Conservation (phyloP, 1,284 basidiomycete genomes). For the Ustilago crameri region DNA sequence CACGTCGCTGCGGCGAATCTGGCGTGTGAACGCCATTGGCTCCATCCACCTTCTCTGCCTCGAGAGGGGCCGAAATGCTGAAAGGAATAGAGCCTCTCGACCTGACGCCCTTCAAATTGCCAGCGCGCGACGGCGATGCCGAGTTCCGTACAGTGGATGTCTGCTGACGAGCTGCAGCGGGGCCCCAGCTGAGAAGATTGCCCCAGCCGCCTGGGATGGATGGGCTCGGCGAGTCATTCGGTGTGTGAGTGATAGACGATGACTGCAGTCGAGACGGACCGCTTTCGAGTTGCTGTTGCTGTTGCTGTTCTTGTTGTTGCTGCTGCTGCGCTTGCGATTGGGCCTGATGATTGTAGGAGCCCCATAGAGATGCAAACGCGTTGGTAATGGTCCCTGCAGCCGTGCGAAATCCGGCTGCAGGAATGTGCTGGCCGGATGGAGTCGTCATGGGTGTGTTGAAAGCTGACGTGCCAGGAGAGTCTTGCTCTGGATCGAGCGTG, state of each 20-base stretch:
- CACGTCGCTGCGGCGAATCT: background rate
- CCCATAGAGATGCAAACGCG: conserved; percentile 48
- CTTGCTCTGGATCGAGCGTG: conserved; percentile 21
- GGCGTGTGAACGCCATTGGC: background rate
- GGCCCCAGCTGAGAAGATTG: conserved; percentile 45
- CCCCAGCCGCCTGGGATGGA: conserved; percentile 46
- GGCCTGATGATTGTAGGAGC: conserved; percentile 32
- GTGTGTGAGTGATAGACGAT: background rate
- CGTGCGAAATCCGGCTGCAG: conserved; percentile 36
- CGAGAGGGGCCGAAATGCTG: conserved; percentile 30
- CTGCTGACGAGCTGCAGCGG: conserved; percentile 28
- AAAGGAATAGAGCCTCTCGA: conserved; percentile 43
- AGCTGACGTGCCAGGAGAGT: conserved; percentile 19
- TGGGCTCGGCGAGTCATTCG: conserved; percentile 11
- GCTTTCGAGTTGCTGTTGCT: conserved; percentile 20
- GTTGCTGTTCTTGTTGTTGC: conserved; percentile 6
- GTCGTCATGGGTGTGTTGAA: conserved; percentile 31
- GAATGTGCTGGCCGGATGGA: conserved; percentile 29
- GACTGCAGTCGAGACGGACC: conserved; percentile 30
- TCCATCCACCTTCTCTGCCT: conserved; percentile 25
- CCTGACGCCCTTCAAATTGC: conserved; percentile 6
- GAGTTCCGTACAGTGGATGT: conserved; percentile 21
- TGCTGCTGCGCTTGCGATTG: conserved; percentile 14
- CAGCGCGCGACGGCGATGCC: conserved; percentile 21
- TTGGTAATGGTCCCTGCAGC: conserved; percentile 39